A percentile compares a stretch with the other conserved stretches of the same genome.
phyloP scores from a whole-genome alignment of 2,329 filamentous ascomycete species.

The Colletotrichum salicis region DNA sequence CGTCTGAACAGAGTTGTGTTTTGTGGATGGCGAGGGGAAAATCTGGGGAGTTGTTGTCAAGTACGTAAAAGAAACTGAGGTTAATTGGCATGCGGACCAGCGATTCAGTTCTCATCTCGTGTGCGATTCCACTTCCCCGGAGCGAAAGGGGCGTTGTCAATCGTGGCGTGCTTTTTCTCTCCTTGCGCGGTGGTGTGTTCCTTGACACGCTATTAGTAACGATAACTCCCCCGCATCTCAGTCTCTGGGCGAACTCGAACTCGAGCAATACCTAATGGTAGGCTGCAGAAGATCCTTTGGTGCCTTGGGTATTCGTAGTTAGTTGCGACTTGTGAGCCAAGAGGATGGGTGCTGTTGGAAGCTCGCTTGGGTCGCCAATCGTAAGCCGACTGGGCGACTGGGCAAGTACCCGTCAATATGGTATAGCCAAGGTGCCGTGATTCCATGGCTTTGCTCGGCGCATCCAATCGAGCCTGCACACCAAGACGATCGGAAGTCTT shows the following conservation, averaged over 20 bases:
- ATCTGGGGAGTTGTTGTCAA: slow-evolving; percentile 18
- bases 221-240: slow-evolving; percentile 14
- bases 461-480: slow-evolving; percentile 10
- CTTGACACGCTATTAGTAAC: slow-evolving; percentile 16
- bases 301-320: background rate
- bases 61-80: slow-evolving; percentile 30
- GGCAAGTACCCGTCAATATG: slow-evolving; percentile 10
- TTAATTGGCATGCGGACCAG: background rate
- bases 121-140: slow-evolving; percentile 24
- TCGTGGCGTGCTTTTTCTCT: slow-evolving; percentile 5
- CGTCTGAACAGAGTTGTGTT: slow-evolving; percentile 27
- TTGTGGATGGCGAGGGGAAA: slow-evolving; percentile 33
- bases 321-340: background rate
- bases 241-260: background rate
- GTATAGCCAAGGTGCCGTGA: slow-evolving; percentile 26
- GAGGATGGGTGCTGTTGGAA: slow-evolving; percentile 1
- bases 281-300: slow-evolving; percentile 5
- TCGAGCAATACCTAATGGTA: background rate
- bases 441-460: slow-evolving; percentile 24
- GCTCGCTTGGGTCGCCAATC: slow-evolving; percentile 30
- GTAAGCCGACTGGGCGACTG: slow-evolving; percentile 5
- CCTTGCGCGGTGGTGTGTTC: background rate
- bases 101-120: background rate
- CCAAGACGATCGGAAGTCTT: slow-evolving; percentile 15
- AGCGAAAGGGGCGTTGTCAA: background rate